These are phyloP conservation scores for Purpureocillium lavendulum DNA, from an alignment of 2,329 filamentous ascomycete species.

Conservation along the genomic window DNA sequence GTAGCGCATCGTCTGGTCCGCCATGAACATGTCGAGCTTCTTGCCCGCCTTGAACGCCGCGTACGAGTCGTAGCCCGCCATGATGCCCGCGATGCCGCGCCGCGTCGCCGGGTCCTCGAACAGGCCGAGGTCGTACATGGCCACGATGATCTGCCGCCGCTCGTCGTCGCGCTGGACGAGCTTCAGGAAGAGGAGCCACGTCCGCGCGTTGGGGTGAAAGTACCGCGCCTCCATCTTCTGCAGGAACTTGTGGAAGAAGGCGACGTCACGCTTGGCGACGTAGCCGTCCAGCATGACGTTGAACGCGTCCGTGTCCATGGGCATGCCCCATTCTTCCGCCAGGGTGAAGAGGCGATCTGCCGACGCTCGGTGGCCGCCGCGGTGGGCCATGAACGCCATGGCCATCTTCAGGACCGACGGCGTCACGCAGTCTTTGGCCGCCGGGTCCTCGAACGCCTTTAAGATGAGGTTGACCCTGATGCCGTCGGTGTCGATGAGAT, in stretches of 20 bases:
- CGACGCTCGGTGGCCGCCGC: conserved; percentile 23
- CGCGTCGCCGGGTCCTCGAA: conserved; percentile 27
- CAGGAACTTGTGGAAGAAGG: conserved; percentile 31
- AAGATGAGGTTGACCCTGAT: conserved; percentile 30
- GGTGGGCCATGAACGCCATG: conserved; percentile 29
- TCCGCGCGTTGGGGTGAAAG: conserved; percentile 31
- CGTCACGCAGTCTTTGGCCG: conserved; percentile 25
- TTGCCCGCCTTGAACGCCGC: conserved; percentile 27
- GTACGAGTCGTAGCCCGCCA: conserved; percentile 35
- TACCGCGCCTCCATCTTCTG: conserved; percentile 30
- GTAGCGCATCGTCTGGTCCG: conserved; percentile 32
- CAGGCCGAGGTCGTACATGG: conserved; percentile 37
- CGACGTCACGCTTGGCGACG: conserved; percentile 27
- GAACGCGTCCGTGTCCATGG: conserved; percentile 36
- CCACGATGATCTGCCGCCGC: conserved; percentile 33
- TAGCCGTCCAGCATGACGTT: conserved; percentile 37
- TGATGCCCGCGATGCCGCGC: conserved; percentile 29
- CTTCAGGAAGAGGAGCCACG: conserved; percentile 41
- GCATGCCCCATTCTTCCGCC: conserved; percentile 27
- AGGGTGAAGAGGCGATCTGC: conserved; percentile 27
- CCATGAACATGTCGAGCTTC: conserved; percentile 27
- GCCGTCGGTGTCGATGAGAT: conserved; percentile 25
- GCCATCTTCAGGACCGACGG: conserved; percentile 33
- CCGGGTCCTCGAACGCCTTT: conserved; percentile 27
- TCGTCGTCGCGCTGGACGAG: conserved; percentile 52